Percentiles rank a stretch among this genome's conserved stretches.
Evolutionary conservation across 345 rosid genomes (phyloP).

Genomic region (Anastatica hierochuntica): DNA sequence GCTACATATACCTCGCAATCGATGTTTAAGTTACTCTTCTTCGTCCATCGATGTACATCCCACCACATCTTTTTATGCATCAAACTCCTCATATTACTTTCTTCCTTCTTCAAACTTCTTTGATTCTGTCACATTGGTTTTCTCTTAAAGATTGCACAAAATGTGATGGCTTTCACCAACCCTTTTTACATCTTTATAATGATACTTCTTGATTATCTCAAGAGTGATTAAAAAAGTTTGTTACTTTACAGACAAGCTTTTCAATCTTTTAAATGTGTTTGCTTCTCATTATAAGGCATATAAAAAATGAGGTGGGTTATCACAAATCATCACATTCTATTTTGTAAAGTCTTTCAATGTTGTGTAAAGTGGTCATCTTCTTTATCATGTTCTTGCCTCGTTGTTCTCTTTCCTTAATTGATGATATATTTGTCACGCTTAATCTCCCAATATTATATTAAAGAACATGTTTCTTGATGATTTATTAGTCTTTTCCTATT

Average conservation of each 20-base stretch:
- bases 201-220: constrained; percentile 16
- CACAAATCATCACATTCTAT: constrained; percentile 24
- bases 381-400: constrained; percentile 8
- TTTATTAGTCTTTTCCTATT: no score
- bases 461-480: no score
- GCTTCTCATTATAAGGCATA: constrained; percentile 20
- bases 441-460: no score
- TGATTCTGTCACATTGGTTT: constrained; percentile 7
- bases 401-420: constrained; percentile 16
- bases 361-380: constrained; percentile 20
- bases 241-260: constrained; percentile 28
- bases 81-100: constrained; percentile 19
- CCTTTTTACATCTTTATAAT: constrained; percentile 24
- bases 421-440: constrained; percentile 26
- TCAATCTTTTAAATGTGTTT: constrained; percentile 23
- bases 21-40: constrained; percentile 8
- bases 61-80: constrained; percentile 27
- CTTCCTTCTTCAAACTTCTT: constrained; percentile 9
- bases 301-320: constrained; percentile 20
- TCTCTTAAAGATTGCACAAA: neutral
- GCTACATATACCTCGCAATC: constrained; percentile 15
- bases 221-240: no score
- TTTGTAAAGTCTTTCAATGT: constrained; percentile 22
- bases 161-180: constrained; percentile 20
- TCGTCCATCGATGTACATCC: constrained; percentile 15